Base-by-base conservation (phyloP, 2,329 filamentous ascomycete species). In the Tolypocladium pustulatum region DNA sequence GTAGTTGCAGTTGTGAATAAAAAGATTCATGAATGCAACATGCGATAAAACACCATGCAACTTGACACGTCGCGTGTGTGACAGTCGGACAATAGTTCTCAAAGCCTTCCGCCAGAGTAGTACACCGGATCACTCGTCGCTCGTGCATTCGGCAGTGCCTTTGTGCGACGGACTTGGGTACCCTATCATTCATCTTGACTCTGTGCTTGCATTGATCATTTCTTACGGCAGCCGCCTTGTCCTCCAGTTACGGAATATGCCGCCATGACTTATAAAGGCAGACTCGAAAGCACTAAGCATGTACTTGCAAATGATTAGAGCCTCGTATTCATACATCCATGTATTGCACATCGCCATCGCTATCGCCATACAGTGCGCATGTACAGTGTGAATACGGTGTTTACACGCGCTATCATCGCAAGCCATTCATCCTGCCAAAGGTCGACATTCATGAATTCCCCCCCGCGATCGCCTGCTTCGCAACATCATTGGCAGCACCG, bases 1-100 rank as follows among this genome's bases (percentile, higher is more conserved):
- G 74, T 75, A 75, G 72, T 74, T 71, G 72, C 74, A 76, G 72
- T 74, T 71, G 67, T 69, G 67, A 75, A 75, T 71, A 70, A 70
- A 73, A 71, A 69, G 68, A 71, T 72, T 74, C 69, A 74, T 69
- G 74, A 74, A 69, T 68, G 70, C 68, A 73, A 69, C 61, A 58
- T 60, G 46, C 58, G 53, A 56, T 17, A n/a, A n/a, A 49, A 12
- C 32, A n/a, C 17, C 27, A 36, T n/a, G n/a, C 37, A 37, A 37
- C 30, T 25, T 22, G 20, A 36, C 25, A 41, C n/a, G 30, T n/a
- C 20, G 36, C 30, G 49, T n/a, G 20, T 22, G 17, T 9, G 20
- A 34, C 30, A 12, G 15, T 4, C 9, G 17, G 20, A 32, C 30
- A 12, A 20, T 32, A n/a, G 20, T n/a, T 13, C 30, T 32, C 20